Base-by-base conservation (phyloP, 2,329 filamentous ascomycete species). In the Ascochyta koolunga region DNA sequence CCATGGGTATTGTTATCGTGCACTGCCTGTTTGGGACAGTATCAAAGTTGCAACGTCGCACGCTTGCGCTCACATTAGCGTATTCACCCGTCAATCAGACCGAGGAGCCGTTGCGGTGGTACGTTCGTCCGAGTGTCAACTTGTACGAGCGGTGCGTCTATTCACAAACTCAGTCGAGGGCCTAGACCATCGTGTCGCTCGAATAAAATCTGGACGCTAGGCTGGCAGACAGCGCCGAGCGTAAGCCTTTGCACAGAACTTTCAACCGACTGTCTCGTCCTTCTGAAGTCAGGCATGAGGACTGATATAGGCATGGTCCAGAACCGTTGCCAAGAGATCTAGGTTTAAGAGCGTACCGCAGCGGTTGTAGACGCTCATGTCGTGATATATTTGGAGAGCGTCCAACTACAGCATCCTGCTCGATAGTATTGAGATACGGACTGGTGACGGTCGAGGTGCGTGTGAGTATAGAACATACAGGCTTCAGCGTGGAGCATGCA, bases 311-410 rank as follows among this genome's bases (percentile, higher is more conserved):
- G 32, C 44, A 42, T 35, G 45, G 58, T 56, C 55, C 60, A 56
- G 62, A 59, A 62, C 65, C 65, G 64, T 67, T 67, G 65, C 65
- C 65, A 66, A 67, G 65, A 38, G 35, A 33, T 48, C 35, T 50
- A 61, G 56, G 46, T 53, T 54, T 42, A 47, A 43, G 50, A 47
- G 43, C 29, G 56, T 40, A 57, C 18, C 22, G 35, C 16, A 45
- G 35, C 35, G 18, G 43, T 33, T 36, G 37, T 45, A 40, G 47
- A 36, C 36, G 37, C 36, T 29, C 38, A 55, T 63, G 61, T 63
- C 63, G 59, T 64, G 62, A 67, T 64, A 35, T 22, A 48, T 31
- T 18, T 31, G 22, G 24, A 31, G 39, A 24, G 31, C 37, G 27
- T 35, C 22, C 31, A n/a, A 11, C 27, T 29, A n/a, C 13, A 18